These are phyloP conservation scores for Agaricales sp. DNA, from an alignment of 1,284 basidiomycete genomes.

Conservation along the genomic window DNA sequence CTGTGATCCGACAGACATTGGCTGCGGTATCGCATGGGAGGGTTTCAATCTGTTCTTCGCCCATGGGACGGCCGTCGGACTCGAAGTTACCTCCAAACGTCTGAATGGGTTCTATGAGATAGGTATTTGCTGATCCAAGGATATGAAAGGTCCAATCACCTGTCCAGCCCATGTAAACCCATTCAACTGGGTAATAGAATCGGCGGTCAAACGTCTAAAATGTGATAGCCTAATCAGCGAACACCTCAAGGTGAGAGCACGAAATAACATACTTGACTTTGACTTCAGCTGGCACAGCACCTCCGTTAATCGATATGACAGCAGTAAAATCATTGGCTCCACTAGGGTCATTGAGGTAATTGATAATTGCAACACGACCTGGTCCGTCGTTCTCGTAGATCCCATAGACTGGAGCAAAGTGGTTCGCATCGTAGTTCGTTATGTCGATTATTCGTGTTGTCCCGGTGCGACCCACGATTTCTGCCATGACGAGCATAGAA, in stretches of 20 bases:
- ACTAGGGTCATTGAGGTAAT: conserved; percentile 30
- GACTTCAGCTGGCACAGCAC: no score
- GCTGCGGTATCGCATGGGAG: conserved; percentile 41
- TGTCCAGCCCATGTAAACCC: conserved; percentile 69
- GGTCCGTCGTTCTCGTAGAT: conserved; percentile 57
- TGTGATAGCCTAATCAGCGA: conserved; percentile 23
- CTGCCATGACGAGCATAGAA: conserved; percentile 55
- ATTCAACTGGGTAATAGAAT: conserved; percentile 47
- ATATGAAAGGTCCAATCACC: conserved; percentile 18
- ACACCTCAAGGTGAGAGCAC: no score
- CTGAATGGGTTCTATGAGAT: not conserved
- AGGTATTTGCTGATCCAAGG: not conserved
- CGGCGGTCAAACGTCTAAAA: conserved; percentile 47
- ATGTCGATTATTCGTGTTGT: conserved; percentile 52
- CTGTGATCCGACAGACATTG: conserved; percentile 45
- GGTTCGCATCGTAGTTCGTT: conserved; percentile 32
- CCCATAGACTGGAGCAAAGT: conserved; percentile 62
- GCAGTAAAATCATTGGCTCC: conserved; percentile 31
- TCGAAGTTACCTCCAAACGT: not conserved
- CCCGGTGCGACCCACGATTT: conserved; percentile 54
- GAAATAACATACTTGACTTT: no score
- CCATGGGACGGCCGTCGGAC: conserved; percentile 33
- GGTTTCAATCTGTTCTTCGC: conserved; percentile 31
- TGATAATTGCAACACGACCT: conserved; percentile 54
- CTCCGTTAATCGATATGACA: conserved; percentile 20